phyloP scores from a whole-genome alignment of 768 basidiomycete genomes.

The Boletus edulis region DNA sequence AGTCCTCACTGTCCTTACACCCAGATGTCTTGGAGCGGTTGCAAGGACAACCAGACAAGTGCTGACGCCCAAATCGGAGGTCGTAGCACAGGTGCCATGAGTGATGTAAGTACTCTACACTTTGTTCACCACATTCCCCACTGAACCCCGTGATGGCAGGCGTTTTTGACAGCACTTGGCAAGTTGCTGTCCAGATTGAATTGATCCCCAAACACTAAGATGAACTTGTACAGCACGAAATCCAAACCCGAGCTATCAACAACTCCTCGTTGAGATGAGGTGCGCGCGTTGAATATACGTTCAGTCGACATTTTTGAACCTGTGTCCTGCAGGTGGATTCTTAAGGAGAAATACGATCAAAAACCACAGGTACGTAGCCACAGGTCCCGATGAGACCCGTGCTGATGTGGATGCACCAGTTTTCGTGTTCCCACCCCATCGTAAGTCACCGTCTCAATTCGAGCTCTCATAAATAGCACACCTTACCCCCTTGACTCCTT shows the following conservation, averaged over 20 bases:
- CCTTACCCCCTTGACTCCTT: background rate
- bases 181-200: slow-evolving; percentile 11
- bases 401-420: slow-evolving; percentile 21
- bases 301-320: background rate
- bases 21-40: slow-evolving; percentile 84
- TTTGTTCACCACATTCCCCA: background rate
- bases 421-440: slow-evolving; percentile 44
- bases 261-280: slow-evolving; percentile 47
- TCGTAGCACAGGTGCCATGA: slow-evolving; percentile 76
- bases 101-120: slow-evolving; percentile 47
- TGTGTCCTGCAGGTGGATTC: slow-evolving; percentile 32
- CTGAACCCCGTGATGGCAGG: slow-evolving; percentile 28
- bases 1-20: background rate
- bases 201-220: background rate
- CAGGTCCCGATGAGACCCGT: background rate
- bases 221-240: slow-evolving; percentile 35
- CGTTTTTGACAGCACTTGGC: slow-evolving; percentile 60
- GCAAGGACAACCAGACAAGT: slow-evolving; percentile 80
- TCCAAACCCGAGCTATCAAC: slow-evolving; percentile 50
- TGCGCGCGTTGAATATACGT: slow-evolving; percentile 15
- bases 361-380: slow-evolving; percentile 46
- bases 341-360: slow-evolving; percentile 50
- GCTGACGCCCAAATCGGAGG: slow-evolving; percentile 71
- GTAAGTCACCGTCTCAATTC: slow-evolving; percentile 27
- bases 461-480: background rate